Percentiles rank a stretch among this genome's conserved stretches.
Evolutionary conservation across 768 basidiomycete genomes (phyloP).

Genomic region (Lepiota brunneoincarnata): DNA sequence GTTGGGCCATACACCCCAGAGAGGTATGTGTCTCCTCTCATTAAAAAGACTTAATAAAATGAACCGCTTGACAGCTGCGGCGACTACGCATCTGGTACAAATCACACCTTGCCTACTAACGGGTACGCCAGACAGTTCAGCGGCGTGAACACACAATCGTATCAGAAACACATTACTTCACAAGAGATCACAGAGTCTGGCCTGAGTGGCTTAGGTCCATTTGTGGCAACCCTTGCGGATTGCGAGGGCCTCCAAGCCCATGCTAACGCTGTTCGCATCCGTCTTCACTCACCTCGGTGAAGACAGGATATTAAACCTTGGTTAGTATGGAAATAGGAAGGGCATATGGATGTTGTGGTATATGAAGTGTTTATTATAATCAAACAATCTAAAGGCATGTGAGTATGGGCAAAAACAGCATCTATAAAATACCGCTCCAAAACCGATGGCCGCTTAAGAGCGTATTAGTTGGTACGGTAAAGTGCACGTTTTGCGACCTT

Average conservation of each 20-base stretch:
- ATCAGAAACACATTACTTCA: slow-evolving; percentile 99
- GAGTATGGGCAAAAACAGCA: slow-evolving; percentile 21
- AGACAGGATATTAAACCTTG: background rate
- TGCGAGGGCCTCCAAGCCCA: slow-evolving; percentile 95
- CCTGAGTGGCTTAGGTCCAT: slow-evolving; percentile 75
- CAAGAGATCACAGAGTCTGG: slow-evolving; percentile 87
- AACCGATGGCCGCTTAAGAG: slow-evolving; percentile 10
- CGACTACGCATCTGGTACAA: slow-evolving; percentile 98
- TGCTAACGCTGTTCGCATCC: slow-evolving; percentile 92
- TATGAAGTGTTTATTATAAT: slow-evolving; percentile 19
- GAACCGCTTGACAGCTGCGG: slow-evolving; percentile 65
- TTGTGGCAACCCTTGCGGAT: slow-evolving; percentile 87
- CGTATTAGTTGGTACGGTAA: slow-evolving; percentile 77
- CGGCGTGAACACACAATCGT: slow-evolving; percentile 94
- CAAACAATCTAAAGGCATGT: slow-evolving; percentile 27
- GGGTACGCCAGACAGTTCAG: slow-evolving; percentile 98
- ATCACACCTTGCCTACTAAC: slow-evolving; percentile 95
- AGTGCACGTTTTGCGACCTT: slow-evolving; percentile 95
- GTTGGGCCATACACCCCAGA: slow-evolving; percentile 95
- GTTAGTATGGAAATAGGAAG: slow-evolving; percentile 5
- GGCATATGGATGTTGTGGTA: slow-evolving; percentile 19
- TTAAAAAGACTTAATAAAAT: slow-evolving; percentile 2
- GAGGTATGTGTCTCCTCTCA: slow-evolving; percentile 54
- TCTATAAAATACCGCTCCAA: slow-evolving; percentile 20
- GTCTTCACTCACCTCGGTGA: slow-evolving; percentile 39